phyloP scores from a whole-genome alignment of 768 basidiomycete genomes.

The Phanerochaete carnosa region DNA sequence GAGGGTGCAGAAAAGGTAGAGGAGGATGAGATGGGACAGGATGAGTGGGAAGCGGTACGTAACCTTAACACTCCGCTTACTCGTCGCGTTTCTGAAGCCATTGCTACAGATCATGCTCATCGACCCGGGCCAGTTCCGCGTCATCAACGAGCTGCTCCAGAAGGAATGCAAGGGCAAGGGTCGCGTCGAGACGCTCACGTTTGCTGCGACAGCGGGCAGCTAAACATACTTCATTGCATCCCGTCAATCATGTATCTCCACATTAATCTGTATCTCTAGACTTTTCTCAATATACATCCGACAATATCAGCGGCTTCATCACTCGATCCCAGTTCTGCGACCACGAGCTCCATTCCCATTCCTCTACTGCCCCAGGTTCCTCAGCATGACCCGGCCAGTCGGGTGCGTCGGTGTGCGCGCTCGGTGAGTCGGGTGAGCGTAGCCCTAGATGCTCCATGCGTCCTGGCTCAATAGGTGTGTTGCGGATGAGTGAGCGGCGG shows the following conservation, averaged over 20 bases:
- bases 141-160: constrained; percentile 85
- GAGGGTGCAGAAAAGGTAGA: constrained; percentile 82
- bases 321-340: constrained; percentile 78
- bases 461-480: constrained; percentile 3
- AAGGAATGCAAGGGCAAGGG: constrained; percentile 89
- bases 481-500: constrained; percentile 43
- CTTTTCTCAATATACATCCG: constrained; percentile 20
- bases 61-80: too few species aligned
- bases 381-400: not conserved
- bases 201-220: constrained; percentile 54
- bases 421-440: constrained; percentile 1
- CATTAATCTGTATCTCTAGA: not conserved
- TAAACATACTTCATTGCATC: not conserved
- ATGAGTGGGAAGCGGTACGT: constrained; percentile 88
- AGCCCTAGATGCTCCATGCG: not conserved
- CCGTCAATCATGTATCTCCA: not conserved
- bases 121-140: constrained; percentile 88
- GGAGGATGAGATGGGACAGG: constrained; percentile 65
- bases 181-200: constrained; percentile 77
- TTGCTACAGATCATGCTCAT: constrained; percentile 76
- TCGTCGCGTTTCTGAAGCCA: not conserved
- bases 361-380: constrained; percentile 20
- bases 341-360: constrained; percentile 74
- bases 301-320: constrained; percentile 55
- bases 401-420: not conserved